Base-by-base conservation (phyloP, 2,329 filamentous ascomycete species). In the Apiospora saccharicola region DNA sequence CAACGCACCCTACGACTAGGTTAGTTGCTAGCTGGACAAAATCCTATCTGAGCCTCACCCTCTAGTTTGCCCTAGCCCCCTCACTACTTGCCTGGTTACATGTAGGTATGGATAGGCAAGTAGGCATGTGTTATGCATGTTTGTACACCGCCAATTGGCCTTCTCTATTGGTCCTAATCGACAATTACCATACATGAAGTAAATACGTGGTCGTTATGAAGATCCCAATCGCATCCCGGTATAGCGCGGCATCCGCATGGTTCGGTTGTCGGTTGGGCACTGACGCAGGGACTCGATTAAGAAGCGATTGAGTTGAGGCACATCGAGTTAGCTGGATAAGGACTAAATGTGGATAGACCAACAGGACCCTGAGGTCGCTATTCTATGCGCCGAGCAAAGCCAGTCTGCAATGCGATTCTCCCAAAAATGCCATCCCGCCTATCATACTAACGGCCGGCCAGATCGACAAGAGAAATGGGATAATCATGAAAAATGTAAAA, bases 301-400 rank as follows among this genome's bases (percentile, higher is more conserved):
- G 30, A 64, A 13, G 57, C 57, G 57, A 64, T 64, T 64, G 34
- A 64, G 57, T 61, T 61, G 16, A 34, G 37, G 37, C 37, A 41
- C 37, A 8, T 41, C 37, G 37, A 41, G 34, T 6, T 37, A 61
- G 53, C 30, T 61, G 30, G 14, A 41, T 41, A 41, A 19, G 22
- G 30, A 64, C 57, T n/a, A 10, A 41, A 41, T 64, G 57, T 64
- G 57, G 57, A 64, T 64, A 64, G 41, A 64, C 57, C 41, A 64
- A 37, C 34, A 41, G 30, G 57, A 64, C 57, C 57, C 57, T 64
- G 57, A 37, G 57, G 34, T 41, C 30, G 57, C 34, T 64, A 41
- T 64, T 64, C 57, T 64, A 64, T 41, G 34, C 57, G 34, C 57
- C 57, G 41, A 61, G 37, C 53, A 61, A 61, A n/a, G 53, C 19